Percentiles rank a stretch among this genome's conserved stretches.
These are phyloP conservation scores for Globisporangium takayamanum DNA, from an alignment of 352 stramenopile species.

Conservation along the genomic window DNA sequence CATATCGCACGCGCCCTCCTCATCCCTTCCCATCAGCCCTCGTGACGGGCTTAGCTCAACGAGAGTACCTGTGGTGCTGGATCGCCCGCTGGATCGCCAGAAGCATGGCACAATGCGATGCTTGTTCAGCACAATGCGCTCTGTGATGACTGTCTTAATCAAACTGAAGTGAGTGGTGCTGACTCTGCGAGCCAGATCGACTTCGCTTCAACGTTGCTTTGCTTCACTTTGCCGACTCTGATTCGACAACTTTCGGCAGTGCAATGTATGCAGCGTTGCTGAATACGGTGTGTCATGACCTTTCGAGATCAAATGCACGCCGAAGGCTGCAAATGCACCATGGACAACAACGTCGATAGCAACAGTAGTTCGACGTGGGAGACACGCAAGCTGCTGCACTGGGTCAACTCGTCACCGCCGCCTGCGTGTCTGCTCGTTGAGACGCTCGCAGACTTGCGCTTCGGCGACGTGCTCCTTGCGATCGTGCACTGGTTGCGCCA, in stretches of 20 bases:
- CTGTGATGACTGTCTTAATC: too few species aligned
- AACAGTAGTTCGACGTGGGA: conserved; percentile 4
- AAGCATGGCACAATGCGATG: too few species aligned
- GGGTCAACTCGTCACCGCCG: conserved; percentile 66
- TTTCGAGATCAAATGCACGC: neutral
- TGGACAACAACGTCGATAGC: neutral
- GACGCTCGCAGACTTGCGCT: conserved; percentile 42
- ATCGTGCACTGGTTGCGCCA: conserved; percentile 38
- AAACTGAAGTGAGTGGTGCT: too few species aligned
- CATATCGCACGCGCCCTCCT: too few species aligned
- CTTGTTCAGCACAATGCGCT: too few species aligned
- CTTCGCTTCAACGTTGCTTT: too few species aligned
- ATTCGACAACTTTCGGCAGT: neutral
- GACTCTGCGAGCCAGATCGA: too few species aligned
- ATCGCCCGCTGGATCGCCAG: too few species aligned
- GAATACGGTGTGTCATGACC: neutral
- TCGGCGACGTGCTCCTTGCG: conserved; percentile 46
- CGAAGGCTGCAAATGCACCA: neutral
- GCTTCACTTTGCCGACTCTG: too few species aligned
- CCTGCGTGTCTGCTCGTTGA: conserved; percentile 56
- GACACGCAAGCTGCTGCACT: conserved; percentile 52
- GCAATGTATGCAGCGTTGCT: neutral
- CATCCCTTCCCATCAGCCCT: too few species aligned
- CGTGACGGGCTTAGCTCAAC: too few species aligned
- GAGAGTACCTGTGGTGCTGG: too few species aligned